Conservation (phyloP, 2,329 filamentous ascomycete genomes). For the Aspergillus sp. region DNA sequence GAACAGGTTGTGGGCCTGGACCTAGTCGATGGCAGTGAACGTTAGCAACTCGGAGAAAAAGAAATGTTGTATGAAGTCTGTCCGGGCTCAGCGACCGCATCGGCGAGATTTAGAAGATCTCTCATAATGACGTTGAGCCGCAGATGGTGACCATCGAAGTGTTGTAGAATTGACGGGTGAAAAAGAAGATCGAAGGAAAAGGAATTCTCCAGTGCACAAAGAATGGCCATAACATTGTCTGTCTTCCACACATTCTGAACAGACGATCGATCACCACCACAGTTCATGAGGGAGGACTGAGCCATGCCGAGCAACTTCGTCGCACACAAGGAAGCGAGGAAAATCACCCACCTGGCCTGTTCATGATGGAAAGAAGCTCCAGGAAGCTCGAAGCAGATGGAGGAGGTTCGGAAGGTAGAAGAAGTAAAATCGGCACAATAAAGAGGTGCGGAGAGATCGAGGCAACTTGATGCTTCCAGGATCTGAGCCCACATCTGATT, state of each 20-base stretch:
- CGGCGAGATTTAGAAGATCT: background rate
- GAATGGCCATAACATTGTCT: background rate
- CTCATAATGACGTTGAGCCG: too few species aligned
- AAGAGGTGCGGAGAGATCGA: slow-evolving; percentile 9
- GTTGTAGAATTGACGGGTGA: too few species aligned
- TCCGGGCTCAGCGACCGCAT: slow-evolving; percentile 3
- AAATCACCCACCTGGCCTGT: slow-evolving; percentile 45
- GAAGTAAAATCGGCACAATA: background rate
- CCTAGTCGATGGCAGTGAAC: slow-evolving; percentile 30
- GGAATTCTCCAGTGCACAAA: too few species aligned
- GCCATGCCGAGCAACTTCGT: slow-evolving; percentile 13
- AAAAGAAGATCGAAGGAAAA: too few species aligned
- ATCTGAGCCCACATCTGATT: slow-evolving; percentile 19
- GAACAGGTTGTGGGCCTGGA: slow-evolving; percentile 50
- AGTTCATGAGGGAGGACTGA: background rate
- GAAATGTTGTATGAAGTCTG: background rate
- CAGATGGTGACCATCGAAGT: too few species aligned
- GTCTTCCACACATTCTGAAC: background rate
- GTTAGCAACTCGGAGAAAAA: slow-evolving; percentile 10
- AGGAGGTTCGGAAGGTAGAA: background rate
- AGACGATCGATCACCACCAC: too few species aligned
- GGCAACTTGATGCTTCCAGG: slow-evolving; percentile 12
- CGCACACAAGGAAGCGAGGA: slow-evolving; percentile 21
- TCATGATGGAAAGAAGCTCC: slow-evolving; percentile 35
- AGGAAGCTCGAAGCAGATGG: background rate